phyloP scores from a whole-genome alignment of 345 rosid species.

The Pugionium cornutum region DNA sequence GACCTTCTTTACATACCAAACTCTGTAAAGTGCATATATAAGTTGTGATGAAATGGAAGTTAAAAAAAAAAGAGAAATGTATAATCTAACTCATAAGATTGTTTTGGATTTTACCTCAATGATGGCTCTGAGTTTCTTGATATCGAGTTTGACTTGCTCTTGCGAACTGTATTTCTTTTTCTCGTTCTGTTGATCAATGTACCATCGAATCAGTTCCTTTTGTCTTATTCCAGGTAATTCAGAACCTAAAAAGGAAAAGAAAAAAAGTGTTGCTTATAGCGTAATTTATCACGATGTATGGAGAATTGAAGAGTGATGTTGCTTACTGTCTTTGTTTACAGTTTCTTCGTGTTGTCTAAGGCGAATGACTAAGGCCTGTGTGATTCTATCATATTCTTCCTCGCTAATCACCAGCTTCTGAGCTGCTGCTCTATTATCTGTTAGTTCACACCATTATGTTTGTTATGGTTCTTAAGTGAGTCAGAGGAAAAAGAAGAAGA shows the following conservation, averaged over 20 bases:
- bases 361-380: conserved; percentile 79
- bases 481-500: background rate
- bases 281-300: no score
- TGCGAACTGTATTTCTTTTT: conserved; percentile 69
- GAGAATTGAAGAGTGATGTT: background rate
- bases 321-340: conserved; percentile 64
- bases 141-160: conserved; percentile 70
- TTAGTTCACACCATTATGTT: conserved; percentile 28
- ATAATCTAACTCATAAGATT: background rate
- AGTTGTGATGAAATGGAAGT: no score
- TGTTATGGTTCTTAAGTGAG: conserved; percentile 18
- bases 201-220: conserved; percentile 82
- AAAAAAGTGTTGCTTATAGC: no score
- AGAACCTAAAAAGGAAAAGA: conserved; percentile 43
- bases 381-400: conserved; percentile 81
- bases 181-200: conserved; percentile 83
- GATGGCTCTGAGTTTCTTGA: conserved; percentile 64
- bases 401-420: conserved; percentile 68
- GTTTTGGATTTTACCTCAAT: conserved; percentile 63
- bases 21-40: conserved; percentile 48
- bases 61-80: no score
- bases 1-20: conserved; percentile 84
- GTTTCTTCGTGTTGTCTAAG: conserved; percentile 93
- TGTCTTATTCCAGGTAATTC: conserved; percentile 88
- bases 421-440: conserved; percentile 49